Evolutionary conservation across 2,329 filamentous ascomycete genomes (phyloP).

Genomic region (Thermothelomyces thermophilus): DNA sequence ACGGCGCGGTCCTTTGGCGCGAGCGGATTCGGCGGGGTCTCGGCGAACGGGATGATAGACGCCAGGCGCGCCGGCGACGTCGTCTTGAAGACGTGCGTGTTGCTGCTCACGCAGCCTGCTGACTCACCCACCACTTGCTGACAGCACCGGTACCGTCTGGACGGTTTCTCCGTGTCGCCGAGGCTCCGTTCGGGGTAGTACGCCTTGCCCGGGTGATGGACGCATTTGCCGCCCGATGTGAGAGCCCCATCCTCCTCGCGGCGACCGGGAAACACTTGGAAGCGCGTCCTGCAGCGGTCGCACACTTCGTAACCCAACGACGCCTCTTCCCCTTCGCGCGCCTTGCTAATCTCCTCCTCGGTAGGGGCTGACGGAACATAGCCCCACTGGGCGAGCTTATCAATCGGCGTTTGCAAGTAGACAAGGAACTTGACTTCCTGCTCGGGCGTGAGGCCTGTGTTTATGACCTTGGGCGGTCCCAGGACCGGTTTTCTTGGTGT

Average conservation of each 20-base stretch:
- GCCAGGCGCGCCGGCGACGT: conserved; percentile 70
- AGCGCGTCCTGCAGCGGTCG: conserved; percentile 77
- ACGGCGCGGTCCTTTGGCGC: conserved; percentile 55
- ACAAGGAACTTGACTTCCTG: conserved; percentile 62
- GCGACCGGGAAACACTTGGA: conserved; percentile 86
- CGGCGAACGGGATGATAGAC: conserved; percentile 67
- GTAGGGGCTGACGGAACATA: conserved; percentile 68
- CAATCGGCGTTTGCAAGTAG: conserved; percentile 56
- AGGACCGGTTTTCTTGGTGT: conserved; percentile 29
- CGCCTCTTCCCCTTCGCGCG: conserved; percentile 57
- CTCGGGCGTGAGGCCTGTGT: conserved; percentile 60
- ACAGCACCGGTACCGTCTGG: conserved; percentile 72
- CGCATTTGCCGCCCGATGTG: conserved; percentile 70
- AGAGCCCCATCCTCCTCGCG: conserved; percentile 69
- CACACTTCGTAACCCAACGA: conserved; percentile 79
- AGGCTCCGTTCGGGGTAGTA: conserved; percentile 52
- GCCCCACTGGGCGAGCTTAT: conserved; percentile 58
- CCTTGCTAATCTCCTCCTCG: conserved; percentile 57
- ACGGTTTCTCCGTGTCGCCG: conserved; percentile 49
- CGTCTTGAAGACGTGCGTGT: conserved; percentile 83
- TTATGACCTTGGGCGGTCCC: conserved; percentile 45
- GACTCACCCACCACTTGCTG: conserved; percentile 65
- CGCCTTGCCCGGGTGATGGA: conserved; percentile 70
- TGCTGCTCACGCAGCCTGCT: conserved; percentile 62
- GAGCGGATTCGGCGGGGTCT: conserved; percentile 62